phyloP scores from a whole-genome alignment of 805 yeast species.

The Wickerhamiella dianesei region DNA sequence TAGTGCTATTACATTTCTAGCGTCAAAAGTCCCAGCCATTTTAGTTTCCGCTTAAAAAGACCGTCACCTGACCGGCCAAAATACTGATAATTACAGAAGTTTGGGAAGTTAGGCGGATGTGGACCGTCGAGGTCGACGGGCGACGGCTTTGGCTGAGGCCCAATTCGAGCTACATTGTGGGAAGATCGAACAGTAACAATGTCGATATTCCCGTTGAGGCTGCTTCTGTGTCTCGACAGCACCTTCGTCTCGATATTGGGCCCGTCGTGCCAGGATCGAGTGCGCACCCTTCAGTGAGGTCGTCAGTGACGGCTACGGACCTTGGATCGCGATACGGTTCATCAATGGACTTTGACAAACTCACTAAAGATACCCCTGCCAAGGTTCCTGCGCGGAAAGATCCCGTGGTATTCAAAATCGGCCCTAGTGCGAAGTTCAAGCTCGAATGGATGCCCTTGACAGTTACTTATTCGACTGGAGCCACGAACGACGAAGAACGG shows the following conservation, averaged over 20 bases:
- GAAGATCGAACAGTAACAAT: slow-evolving; percentile 12
- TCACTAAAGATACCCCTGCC: neutral
- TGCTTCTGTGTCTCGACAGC: slow-evolving; percentile 21
- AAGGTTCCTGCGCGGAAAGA: slow-evolving; percentile 1
- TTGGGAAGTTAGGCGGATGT: slow-evolving; percentile 11
- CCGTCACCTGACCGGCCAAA: too few relatives aligned
- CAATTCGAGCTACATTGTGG: slow-evolving; percentile 16
- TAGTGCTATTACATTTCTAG: too few relatives aligned
- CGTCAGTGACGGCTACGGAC: slow-evolving; percentile 16
- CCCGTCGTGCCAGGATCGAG: slow-evolving; percentile 6
- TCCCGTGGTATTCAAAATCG: slow-evolving; percentile 13
- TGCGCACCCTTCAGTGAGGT: slow-evolving; percentile 13
- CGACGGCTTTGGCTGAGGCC: slow-evolving; percentile 21
- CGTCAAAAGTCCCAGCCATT: too few relatives aligned
- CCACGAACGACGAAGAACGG: slow-evolving; percentile 8
- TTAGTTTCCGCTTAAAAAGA: too few relatives aligned
- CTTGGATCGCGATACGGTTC: slow-evolving; percentile 22
- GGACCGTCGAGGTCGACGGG: slow-evolving; percentile 12
- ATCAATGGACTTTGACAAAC: slow-evolving; percentile 5
- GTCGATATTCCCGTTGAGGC: slow-evolving; percentile 13
- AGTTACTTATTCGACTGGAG: slow-evolving; percentile 19
- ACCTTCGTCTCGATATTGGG: slow-evolving; percentile 13
- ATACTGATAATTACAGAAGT: neutral
- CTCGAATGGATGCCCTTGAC: slow-evolving; percentile 20
- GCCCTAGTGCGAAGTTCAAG: slow-evolving; percentile 13